Base-by-base conservation (phyloP, 257 asterid genomes). In the Salvia hispanica region DNA sequence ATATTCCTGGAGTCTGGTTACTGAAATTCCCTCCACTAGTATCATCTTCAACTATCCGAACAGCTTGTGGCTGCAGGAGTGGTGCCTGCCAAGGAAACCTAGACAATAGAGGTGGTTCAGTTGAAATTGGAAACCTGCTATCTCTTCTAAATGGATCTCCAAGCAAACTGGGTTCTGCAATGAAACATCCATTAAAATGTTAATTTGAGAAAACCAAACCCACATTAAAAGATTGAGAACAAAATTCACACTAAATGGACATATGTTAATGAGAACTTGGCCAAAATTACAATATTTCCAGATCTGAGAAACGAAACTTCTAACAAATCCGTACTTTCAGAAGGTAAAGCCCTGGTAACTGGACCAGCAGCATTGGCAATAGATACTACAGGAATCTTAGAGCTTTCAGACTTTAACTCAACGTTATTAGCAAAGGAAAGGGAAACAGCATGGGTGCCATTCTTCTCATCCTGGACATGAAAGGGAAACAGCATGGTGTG, bases 81-180 rank as follows among this genome's bases (percentile, higher is more conserved):
- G 81, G 84, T 18, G 77, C 76, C 76, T 81, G 87, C 81, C 80
- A 85, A 55, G 92, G 90, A 66, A 87, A 75, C 79, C 81, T 86
- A 77, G 92, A 71, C 69, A 85, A 69, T 46, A 81, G 48, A 74
- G 94, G 88, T 40, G 88, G 89, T 71, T 83, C 97, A 37, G 71
- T 80, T 3, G 84, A 82, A 66, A 81, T 82, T 67, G 78, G 70
- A 76, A 60, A 79, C 79, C 86, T 80, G 77, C 51, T 71, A 58
- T 88, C 99, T 72, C 85, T 81, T 66, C 89, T 85, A 68, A 82
- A 82, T 70, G 92, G 95, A 77, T 82, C 94, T 59, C 95, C 96
- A 65, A 84, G 95, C 78, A 88, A 75, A 76, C 92, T 87, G 67
- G 95, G 96, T 79, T 88, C 97, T 88, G 85, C 74, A 74, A 53